Percentiles rank a stretch among this genome's conserved stretches.
Evolutionary conservation across 352 stramenopile species (phyloP).

Genomic region (Pythium biforme): DNA sequence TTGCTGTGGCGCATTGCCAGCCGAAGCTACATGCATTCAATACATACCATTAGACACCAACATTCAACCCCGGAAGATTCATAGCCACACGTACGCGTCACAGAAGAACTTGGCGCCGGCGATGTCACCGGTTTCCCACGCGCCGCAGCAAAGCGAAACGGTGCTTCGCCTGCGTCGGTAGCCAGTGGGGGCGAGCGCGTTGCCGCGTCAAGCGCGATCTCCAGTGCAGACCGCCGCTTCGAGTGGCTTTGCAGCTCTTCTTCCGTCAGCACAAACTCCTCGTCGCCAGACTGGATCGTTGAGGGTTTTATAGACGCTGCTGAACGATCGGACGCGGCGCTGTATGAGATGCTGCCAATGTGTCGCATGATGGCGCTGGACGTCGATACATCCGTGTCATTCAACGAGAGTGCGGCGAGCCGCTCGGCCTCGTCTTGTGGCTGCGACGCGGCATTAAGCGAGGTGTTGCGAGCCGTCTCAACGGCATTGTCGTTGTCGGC

Average conservation of each 20-base stretch:
- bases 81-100: slow-evolving; percentile 20
- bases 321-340: neutral
- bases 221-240: slow-evolving; percentile 35
- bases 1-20: slow-evolving; percentile 31
- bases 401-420: slow-evolving; percentile 2
- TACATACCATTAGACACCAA: neutral
- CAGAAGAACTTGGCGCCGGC: slow-evolving; percentile 10
- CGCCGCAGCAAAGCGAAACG: slow-evolving; percentile 38
- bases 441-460: neutral
- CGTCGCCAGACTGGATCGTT: slow-evolving; percentile 13
- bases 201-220: slow-evolving; percentile 46
- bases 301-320: neutral
- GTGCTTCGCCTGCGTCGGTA: slow-evolving; percentile 26
- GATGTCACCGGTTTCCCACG: slow-evolving; percentile 11
- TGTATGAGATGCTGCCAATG: slow-evolving; percentile 24
- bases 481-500: slow-evolving; percentile 20
- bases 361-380: slow-evolving; percentile 13
- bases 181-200: neutral
- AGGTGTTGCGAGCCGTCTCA: slow-evolving; percentile 25
- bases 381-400: neutral
- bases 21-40: slow-evolving; percentile 17
- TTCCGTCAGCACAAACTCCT: slow-evolving; percentile 42
- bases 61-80: neutral
- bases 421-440: slow-evolving; percentile 19
- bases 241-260: slow-evolving; percentile 38